phyloP scores from a whole-genome alignment of 2,329 filamentous ascomycete genomes.

The Colletotrichum cereale region DNA sequence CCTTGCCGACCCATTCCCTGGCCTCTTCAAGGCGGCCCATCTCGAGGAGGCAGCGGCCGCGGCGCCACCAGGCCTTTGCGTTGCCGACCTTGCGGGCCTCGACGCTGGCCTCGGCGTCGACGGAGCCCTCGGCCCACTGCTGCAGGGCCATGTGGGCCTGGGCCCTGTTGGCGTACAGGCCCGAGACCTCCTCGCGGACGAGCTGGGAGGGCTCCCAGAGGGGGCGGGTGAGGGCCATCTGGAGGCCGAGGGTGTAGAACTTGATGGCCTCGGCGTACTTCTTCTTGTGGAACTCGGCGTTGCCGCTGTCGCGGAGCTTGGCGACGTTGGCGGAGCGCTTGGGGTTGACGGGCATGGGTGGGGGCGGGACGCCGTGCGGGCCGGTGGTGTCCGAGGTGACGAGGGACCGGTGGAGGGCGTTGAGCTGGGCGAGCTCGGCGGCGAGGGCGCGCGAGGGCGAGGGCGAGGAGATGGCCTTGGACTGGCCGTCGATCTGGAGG shows the following conservation, averaged over 20 bases:
- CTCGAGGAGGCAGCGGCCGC: conserved; percentile 87
- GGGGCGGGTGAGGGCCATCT: conserved; percentile 87
- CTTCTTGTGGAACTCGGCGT: conserved; percentile 83
- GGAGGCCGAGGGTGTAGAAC: conserved; percentile 86
- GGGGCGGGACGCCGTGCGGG: conserved; percentile 78
- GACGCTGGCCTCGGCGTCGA: conserved; percentile 89
- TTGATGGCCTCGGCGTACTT: conserved; percentile 81
- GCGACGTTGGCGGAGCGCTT: conserved; percentile 89
- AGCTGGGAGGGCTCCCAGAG: conserved; percentile 89
- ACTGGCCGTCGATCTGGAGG: conserved; percentile 82
- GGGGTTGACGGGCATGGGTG: conserved; percentile 91
- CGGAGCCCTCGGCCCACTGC: conserved; percentile 86
- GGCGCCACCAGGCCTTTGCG: conserved; percentile 93
- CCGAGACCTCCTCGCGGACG: conserved; percentile 85
- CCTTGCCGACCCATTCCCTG: conserved; percentile 79
- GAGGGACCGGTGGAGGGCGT: conserved; percentile 81
- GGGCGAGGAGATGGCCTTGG: conserved; percentile 76
- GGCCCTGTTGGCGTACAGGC: conserved; percentile 86
- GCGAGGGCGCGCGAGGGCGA: conserved; percentile 64
- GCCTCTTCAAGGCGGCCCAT: conserved; percentile 92
- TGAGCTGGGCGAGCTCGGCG: conserved; percentile 79
- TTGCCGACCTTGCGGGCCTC: conserved; percentile 90
- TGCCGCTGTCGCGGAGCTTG: conserved; percentile 92
- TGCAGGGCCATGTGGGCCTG: conserved; percentile 89
- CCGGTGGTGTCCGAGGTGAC: conserved; percentile 67